Percentiles rank a stretch among this genome's conserved stretches.
These are phyloP conservation scores for Solanum lycopersicoides DNA, from an alignment of 257 asterid species.

Conservation along the genomic window DNA sequence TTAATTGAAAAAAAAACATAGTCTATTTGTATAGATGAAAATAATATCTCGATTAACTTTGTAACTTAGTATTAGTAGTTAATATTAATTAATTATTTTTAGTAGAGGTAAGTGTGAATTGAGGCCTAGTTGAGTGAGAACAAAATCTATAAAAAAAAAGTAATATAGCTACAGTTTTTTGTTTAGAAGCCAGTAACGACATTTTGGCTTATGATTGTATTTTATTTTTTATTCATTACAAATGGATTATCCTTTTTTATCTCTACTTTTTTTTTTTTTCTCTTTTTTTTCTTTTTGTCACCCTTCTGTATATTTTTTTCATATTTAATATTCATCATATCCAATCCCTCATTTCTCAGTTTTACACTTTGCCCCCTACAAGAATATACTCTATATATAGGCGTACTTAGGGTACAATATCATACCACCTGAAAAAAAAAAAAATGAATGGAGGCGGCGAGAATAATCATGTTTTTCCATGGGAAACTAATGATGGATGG, in stretches of 20 bases:
- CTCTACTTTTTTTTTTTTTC: background rate
- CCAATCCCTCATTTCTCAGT: background rate
- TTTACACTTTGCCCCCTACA: background rate
- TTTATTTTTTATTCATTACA: background rate
- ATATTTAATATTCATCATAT: background rate
- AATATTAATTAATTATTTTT: background rate
- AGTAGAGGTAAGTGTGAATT: background rate
- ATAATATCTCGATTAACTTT: background rate
- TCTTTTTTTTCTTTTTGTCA: background rate
- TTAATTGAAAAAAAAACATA: background rate
- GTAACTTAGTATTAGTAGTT: background rate
- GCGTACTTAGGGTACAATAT: background rate
- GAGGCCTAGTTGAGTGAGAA: background rate
- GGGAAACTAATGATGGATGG: constrained; percentile 38
- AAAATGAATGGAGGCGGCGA: constrained; percentile 27
- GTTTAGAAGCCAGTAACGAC: constrained; percentile 44
- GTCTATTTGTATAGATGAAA: background rate
- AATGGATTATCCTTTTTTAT: background rate
- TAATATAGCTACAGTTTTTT: constrained; percentile 12
- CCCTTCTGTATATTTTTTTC: background rate
- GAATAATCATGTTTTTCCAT: constrained; percentile 5
- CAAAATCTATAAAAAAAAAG: background rate
- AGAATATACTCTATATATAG: background rate
- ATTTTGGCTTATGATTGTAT: constrained; percentile 30
- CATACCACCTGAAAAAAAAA: background rate